Evolutionary conservation across 2,329 filamentous ascomycete species (phyloP).

Genomic region (Botrytis medusae): DNA sequence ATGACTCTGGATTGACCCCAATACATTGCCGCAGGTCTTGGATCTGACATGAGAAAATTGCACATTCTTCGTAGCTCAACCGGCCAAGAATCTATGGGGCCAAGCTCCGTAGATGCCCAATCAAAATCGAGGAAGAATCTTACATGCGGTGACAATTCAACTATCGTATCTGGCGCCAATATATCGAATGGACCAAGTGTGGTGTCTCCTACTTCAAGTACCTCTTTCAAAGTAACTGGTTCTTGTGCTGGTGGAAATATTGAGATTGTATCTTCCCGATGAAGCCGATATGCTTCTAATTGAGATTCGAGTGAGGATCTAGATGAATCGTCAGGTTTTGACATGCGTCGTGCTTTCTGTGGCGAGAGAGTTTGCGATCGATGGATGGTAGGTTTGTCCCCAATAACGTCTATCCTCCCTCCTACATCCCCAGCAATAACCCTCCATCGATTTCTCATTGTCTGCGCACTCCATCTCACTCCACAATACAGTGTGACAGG

Average conservation of each 20-base stretch:
- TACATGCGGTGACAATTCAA: conserved; percentile 31
- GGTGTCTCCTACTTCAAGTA: background rate
- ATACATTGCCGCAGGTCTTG: conserved; percentile 73
- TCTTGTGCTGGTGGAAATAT: conserved; percentile 14
- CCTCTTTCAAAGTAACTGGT: background rate
- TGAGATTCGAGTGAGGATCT: conserved; percentile 5
- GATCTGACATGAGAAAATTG: conserved; percentile 79
- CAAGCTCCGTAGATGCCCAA: conserved; percentile 45
- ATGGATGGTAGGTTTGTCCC: conserved; percentile 5
- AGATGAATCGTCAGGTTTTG: background rate
- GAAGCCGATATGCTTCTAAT: conserved; percentile 12
- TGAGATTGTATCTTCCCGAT: conserved; percentile 15
- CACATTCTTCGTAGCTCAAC: conserved; percentile 73
- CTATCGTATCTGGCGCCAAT: conserved; percentile 25
- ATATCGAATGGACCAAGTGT: conserved; percentile 31
- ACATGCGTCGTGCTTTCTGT: conserved; percentile 11
- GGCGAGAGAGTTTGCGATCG: conserved; percentile 23
- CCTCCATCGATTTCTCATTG: conserved; percentile 30
- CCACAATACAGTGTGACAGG: conserved; percentile 24
- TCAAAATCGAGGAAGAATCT: conserved; percentile 41
- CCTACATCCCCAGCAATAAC: conserved; percentile 28
- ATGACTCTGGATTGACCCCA: conserved; percentile 70
- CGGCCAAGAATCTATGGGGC: conserved; percentile 51
- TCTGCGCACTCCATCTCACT: conserved; percentile 30
- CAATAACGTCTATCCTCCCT: background rate